These are phyloP conservation scores for Grigorovia transvaalensis DNA, from an alignment of 805 yeast species.

Conservation along the genomic window DNA sequence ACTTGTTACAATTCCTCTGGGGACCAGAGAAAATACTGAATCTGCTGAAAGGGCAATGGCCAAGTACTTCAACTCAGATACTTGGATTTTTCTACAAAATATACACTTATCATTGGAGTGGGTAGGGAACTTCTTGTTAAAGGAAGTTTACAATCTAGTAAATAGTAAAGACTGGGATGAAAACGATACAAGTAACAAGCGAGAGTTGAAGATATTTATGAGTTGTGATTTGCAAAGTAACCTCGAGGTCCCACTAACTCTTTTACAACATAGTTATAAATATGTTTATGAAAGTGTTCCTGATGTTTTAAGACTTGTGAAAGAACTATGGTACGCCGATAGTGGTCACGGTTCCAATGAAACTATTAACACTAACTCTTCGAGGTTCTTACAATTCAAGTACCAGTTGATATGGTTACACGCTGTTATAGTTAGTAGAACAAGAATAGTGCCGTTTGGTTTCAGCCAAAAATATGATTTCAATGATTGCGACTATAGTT, in stretches of 20 bases:
- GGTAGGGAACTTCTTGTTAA: slow-evolving; percentile 41
- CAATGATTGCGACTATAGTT: slow-evolving; percentile 57
- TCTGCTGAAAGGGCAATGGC: slow-evolving; percentile 47
- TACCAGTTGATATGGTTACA: slow-evolving; percentile 65
- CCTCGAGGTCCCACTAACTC: slow-evolving; percentile 44
- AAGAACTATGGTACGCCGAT: slow-evolving; percentile 9
- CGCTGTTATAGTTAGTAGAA: slow-evolving; percentile 47
- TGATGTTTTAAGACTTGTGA: slow-evolving; percentile 30
- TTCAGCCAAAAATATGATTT: slow-evolving; percentile 56
- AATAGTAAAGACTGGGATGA: background rate
- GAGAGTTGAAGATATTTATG: slow-evolving; percentile 43
- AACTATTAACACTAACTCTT: background rate
- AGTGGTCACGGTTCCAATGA: background rate
- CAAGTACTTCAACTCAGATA: slow-evolving; percentile 36
- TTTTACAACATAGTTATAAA: slow-evolving; percentile 41
- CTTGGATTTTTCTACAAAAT: slow-evolving; percentile 74
- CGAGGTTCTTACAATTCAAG: slow-evolving; percentile 29
- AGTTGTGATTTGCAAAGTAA: slow-evolving; percentile 44
- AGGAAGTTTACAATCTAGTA: slow-evolving; percentile 31
- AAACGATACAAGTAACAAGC: background rate
- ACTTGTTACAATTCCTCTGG: slow-evolving; percentile 52
- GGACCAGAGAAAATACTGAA: slow-evolving; percentile 54
- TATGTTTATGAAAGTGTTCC: slow-evolving; percentile 52
- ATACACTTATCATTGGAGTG: slow-evolving; percentile 62
- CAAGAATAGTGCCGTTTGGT: slow-evolving; percentile 53